A percentile compares a stretch with the other conserved stretches of the same genome.
phyloP scores from a whole-genome alignment of 495 filamentous ascomycete species.

The Acidiella bohemica region DNA sequence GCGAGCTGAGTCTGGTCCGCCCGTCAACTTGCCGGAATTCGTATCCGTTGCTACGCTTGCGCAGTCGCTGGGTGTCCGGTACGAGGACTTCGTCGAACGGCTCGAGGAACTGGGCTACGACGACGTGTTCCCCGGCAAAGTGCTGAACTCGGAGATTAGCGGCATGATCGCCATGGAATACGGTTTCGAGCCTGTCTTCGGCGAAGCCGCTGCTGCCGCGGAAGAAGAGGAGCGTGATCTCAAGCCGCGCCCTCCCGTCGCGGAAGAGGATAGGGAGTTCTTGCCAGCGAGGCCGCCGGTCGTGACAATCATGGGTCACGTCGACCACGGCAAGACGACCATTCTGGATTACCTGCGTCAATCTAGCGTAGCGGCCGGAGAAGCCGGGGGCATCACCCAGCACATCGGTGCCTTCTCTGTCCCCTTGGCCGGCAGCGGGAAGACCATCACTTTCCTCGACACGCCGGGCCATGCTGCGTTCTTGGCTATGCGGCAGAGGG shows the following conservation, averaged over 20 bases:
- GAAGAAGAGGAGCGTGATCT: slow-evolving; percentile 57
- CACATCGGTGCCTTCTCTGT: slow-evolving; percentile 99
- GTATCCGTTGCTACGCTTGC: slow-evolving; percentile 80
- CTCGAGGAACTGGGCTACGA: slow-evolving; percentile 77
- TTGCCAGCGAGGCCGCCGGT: slow-evolving; percentile 74
- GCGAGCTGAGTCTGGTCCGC: slow-evolving; percentile 27
- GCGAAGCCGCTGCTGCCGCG: slow-evolving; percentile 4
- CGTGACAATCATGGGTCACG: slow-evolving; percentile 99
- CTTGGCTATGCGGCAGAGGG: slow-evolving; percentile 85
- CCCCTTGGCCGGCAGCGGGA: slow-evolving; percentile 40
- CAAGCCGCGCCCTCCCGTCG: slow-evolving; percentile 45
- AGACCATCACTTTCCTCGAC: slow-evolving; percentile 89
- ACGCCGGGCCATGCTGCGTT: slow-evolving; percentile 96
- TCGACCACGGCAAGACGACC: slow-evolving; percentile 98
- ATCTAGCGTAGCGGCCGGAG: slow-evolving; percentile 74
- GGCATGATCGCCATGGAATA: slow-evolving; percentile 86
- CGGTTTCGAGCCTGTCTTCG: slow-evolving; percentile 74
- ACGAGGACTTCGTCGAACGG: slow-evolving; percentile 57
- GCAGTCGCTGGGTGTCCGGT: slow-evolving; percentile 55
- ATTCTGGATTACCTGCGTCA: slow-evolving; percentile 89
- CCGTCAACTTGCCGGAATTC: slow-evolving; percentile 74
- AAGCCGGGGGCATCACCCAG: slow-evolving; percentile 96
- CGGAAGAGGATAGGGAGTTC: slow-evolving; percentile 51
- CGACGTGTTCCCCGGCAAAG: slow-evolving; percentile 59
- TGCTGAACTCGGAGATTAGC: slow-evolving; percentile 81